Base-by-base conservation (phyloP, 495 filamentous ascomycete genomes). In the Daldinia vernicosa region DNA sequence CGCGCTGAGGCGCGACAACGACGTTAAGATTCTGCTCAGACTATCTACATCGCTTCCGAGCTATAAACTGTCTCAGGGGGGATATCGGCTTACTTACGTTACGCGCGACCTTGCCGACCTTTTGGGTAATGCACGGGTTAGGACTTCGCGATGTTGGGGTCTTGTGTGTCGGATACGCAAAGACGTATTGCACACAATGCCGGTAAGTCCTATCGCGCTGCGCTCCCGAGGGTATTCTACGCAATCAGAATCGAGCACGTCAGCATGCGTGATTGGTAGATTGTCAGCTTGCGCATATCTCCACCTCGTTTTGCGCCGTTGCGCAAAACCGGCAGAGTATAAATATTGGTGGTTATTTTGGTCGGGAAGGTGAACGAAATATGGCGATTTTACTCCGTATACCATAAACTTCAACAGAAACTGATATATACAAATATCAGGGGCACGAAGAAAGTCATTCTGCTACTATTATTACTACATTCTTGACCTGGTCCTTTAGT, bases 221-320 rank as follows among this genome's bases (percentile, higher is more conserved):
- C 55, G 60, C 58, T 22, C 17, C 43, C 51, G 12, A 66, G 35
- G 56, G 37, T 17, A 61, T 72, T 69, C 70, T 61, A 68, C 50
- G 70, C 70, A 72, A 72, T 69, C 65, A 69, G 71, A 28, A 56
- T 67, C 52, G 28, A 74, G 66, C 57, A 74, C 45, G 64, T 53
- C 65, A 52, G 67, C 66, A 70, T 50, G 19, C 30, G 52, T 69
- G 67, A 70, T 70, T 70, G 71, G 71, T 30, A 69, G 67, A 67
- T 22, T 53, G 61, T 70, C 63, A 70, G 67, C 62, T 56, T 70
- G 71, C 67, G 69, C 72, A 64, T 63, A 69, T 59, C 75, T 70
- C 75, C 75, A 69, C 60, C 56, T 70, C 58, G 69, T 66, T 75
- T 75, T 76, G 75, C 75, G 75, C 72, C 43, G 35, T 67, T 51